Base-by-base conservation (phyloP, 176 grass and related monocot species). In the Elaeis guineensis region DNA sequence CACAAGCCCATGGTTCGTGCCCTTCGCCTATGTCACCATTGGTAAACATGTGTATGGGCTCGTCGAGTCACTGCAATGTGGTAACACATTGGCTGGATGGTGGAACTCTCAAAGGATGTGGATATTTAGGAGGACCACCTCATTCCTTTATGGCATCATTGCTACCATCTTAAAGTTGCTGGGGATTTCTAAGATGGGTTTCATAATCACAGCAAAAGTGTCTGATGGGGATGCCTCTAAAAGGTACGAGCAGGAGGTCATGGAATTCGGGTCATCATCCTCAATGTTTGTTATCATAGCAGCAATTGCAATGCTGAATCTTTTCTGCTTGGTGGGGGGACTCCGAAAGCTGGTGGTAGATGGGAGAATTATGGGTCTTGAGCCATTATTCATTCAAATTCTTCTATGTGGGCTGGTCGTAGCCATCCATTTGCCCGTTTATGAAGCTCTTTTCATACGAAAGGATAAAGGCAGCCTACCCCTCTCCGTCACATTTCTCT, bases 41-140 rank as follows among this genome's bases (percentile, higher is more conserved):
- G 71, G 54, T 44, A 84, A 71, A 66, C 65, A 71, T 54, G 63
- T 70, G 3, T 84, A 82, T 57, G 69, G 80, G 20, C 32, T 87
- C 21, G 71, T 72, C 5, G 83, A 96, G 59, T 73, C 76, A 58
- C 23, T 87, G 22, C 57, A 9, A 17, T 66, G 18, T n/a, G 72
- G 91, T 62, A 57, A 74, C 25, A 86, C 90, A 7, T 52, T 73
- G 25, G 77, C 44, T 67, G 77, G 73, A 21, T 92, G 83, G 83
- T 92, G 89, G 83, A 92, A 92, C 57, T 79, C 63, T 56, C 89
- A 92, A 56, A 78, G 83, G 44, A 85, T 79, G 62, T 85, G 77
- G 91, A 15, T 95, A 19, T 39, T 90, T 15, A 86, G 16, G 66
- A 90, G 86, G 77, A 73, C 77, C 66, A 83, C 77, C 53, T 85